phyloP scores from a whole-genome alignment of 495 filamentous ascomycete species.

The Aspergillus funiculosus region DNA sequence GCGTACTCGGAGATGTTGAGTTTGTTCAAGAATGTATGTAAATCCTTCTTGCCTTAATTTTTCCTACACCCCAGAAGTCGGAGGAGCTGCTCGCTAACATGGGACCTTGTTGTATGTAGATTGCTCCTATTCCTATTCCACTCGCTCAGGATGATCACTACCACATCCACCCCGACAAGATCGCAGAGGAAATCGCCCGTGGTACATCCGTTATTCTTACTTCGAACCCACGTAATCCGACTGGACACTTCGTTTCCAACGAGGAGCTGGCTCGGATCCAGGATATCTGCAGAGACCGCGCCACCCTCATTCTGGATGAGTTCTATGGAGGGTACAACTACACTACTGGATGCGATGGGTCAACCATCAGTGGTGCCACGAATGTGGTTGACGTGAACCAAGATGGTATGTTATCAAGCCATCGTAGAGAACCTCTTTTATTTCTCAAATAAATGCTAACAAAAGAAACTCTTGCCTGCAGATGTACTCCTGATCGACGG shows the following conservation, averaged over 20 bases:
- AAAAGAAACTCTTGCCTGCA: conserved; percentile 14
- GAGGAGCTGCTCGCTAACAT: conserved; percentile 5
- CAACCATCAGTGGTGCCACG: conserved; percentile 77
- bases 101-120: too few relatives aligned
- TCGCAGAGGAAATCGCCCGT: conserved; percentile 82
- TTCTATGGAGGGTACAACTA: conserved; percentile 98
- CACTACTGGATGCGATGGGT: conserved; percentile 81
- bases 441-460: conserved; percentile 38
- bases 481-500: conserved; percentile 93
- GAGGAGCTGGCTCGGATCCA: conserved; percentile 82
- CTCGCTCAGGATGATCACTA: conserved; percentile 78
- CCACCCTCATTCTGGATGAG: conserved; percentile 90
- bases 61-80: too few relatives aligned
- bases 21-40: conserved; percentile 76
- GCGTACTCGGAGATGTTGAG: conserved; percentile 96
- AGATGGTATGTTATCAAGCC: conserved; percentile 53
- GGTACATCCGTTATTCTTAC: conserved; percentile 85
- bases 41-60: too few relatives aligned
- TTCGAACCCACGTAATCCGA: conserved; percentile 95
- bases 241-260: conserved; percentile 76
- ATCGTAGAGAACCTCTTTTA: too few relatives aligned
- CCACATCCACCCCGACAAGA: conserved; percentile 87
- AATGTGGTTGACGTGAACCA: conserved; percentile 68
- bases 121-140: conserved; percentile 83
- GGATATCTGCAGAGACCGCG: conserved; percentile 83